Conservation (phyloP, 371 early-diverging fungal species). For the Catenaria anguillulae region DNA sequence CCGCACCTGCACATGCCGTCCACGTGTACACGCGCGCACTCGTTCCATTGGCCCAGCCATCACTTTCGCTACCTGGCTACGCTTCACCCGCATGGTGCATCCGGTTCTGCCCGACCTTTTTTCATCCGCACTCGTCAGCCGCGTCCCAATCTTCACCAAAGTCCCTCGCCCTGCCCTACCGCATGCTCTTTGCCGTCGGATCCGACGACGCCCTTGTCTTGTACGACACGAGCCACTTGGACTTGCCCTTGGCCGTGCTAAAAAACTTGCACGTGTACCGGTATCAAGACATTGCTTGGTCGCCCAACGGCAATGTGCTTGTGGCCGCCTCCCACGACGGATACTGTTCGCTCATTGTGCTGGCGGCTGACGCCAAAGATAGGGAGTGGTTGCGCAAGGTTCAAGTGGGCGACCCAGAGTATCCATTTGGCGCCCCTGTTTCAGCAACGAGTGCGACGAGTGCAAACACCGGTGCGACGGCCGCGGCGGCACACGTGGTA, state of each 20-base stretch:
- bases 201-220: constrained; percentile 67
- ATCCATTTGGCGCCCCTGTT: no score
- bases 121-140: no score
- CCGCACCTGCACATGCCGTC: neutral
- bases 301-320: neutral
- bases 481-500: neutral
- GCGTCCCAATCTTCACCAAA: no score
- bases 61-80: constrained; percentile 13
- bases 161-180: constrained; percentile 43
- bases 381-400: no score
- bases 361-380: neutral
- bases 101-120: neutral
- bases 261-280: neutral
- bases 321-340: neutral
- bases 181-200: constrained; percentile 71
- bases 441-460: no score
- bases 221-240: constrained; percentile 65
- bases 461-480: no score
- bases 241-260: no score
- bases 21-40: constrained; percentile 19
- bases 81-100: neutral
- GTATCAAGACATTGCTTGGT: neutral
- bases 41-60: constrained; percentile 64
- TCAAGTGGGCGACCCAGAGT: no score
- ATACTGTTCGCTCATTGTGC: neutral